Base-by-base conservation (phyloP, 164 flowering plant genomes). In the Magnolia sinica region DNA sequence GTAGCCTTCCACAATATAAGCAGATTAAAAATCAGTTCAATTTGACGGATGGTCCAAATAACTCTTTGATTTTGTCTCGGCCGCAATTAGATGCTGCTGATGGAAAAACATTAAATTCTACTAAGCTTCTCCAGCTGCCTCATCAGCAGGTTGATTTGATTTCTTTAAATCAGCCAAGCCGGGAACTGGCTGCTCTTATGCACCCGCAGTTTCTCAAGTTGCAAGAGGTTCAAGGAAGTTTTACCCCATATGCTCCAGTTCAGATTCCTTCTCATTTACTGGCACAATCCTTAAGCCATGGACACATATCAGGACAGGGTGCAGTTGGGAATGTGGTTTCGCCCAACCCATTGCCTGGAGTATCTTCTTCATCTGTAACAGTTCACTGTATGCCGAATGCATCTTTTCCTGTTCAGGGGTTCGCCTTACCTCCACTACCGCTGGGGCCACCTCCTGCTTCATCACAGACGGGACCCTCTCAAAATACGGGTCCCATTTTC, bases 371-470 rank as follows among this genome's bases (percentile, higher is more conserved):
- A 64, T 24, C 83, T 64, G 77, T 87, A 18, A 55, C 18, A 16
- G 22, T 78, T 64, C 80, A 68, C 7, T 75, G 80, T 83, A 65
- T 81, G 16, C 81, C 83, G 49, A 83, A 80, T 77, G 78, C 80
- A 69, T 73, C 90, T 23, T 73, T 82, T 70, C 88, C 84, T 73
- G 79, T 84, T 23, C 90, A 71, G 45, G 85, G 86, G 29, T 80
- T 83, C 73, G 55, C 83, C 71, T 64, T 85, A 77, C 89, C 91
- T 45, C 89, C 94, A 68, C 79, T 86, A 52, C 96, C 92, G 68
- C 87, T 86, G 7, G 94, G 89, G 1, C 93, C 88, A 3, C 89
- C 83, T 72, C 91, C 92, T 71, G 55, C 69, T 19, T 50, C 86
- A 24, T 79, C 85, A 3, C 91, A 85, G 50, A 52, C 81, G 70